A percentile compares a stretch with the other conserved stretches of the same genome.
These are phyloP conservation scores for Saccharata proteae DNA, from an alignment of 2,329 filamentous ascomycete genomes.

Conservation along the genomic window DNA sequence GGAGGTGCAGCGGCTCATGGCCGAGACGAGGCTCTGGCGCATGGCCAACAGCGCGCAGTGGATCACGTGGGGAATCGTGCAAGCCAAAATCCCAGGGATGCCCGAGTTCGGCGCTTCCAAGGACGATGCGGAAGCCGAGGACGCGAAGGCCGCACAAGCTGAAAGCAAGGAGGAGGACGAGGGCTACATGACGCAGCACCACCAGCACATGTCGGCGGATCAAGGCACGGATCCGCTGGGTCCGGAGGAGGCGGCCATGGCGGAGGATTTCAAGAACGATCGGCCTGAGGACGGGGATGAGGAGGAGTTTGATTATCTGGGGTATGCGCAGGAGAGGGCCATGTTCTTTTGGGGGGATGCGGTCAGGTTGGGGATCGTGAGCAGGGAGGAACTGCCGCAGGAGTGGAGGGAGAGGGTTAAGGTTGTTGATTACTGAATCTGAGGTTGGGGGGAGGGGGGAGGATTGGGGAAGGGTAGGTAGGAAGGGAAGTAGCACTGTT, in stretches of 20 bases:
- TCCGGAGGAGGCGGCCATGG: constrained; percentile 8
- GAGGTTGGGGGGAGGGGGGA: too few species aligned
- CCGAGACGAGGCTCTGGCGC: constrained; percentile 76
- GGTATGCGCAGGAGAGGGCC: constrained; percentile 80
- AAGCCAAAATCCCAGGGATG: constrained; percentile 73
- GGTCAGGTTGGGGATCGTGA: constrained; percentile 61
- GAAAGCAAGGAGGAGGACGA: constrained; percentile 9
- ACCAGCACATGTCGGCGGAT: background rate
- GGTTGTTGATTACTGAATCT: constrained; percentile 49
- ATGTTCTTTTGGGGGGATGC: constrained; percentile 94
- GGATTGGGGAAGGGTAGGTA: too few species aligned
- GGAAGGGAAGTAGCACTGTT: too few species aligned
- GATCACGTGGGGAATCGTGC: constrained; percentile 94
- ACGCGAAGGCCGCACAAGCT: constrained; percentile 2
- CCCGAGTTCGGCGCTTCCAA: constrained; percentile 34
- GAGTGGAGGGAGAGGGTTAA: constrained; percentile 55
- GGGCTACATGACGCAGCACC: constrained; percentile 3
- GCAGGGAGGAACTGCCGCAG: constrained; percentile 62
- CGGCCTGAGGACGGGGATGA: constrained; percentile 29
- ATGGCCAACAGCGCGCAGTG: constrained; percentile 79
- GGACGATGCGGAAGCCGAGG: constrained; percentile 10
- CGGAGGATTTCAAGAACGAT: constrained; percentile 15
- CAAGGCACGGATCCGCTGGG: constrained; percentile 10
- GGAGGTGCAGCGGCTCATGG: constrained; percentile 57
- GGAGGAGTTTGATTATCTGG: constrained; percentile 85